phyloP scores from a whole-genome alignment of 441 rosid genomes.

The Gossypium davidsonii region DNA sequence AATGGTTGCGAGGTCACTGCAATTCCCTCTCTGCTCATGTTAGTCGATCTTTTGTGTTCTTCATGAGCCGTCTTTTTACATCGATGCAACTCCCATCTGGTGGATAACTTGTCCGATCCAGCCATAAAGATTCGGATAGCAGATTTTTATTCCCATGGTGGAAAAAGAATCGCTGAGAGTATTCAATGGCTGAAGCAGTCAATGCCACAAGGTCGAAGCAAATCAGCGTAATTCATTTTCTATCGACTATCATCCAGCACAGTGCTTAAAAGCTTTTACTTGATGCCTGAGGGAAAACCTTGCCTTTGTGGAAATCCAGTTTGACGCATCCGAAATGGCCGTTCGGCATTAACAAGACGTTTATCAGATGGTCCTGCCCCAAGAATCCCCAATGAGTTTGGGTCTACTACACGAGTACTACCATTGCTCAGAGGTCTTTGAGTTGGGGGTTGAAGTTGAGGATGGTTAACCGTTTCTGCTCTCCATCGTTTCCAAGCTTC shows the following conservation, averaged over 20 bases:
- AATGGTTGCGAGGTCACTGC: constrained; percentile 27
- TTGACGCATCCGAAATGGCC: constrained; percentile 54
- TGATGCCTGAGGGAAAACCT: constrained; percentile 44
- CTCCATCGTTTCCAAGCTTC: constrained; percentile 88
- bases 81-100: constrained; percentile 24
- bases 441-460: constrained; percentile 41
- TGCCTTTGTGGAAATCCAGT: constrained; percentile 61
- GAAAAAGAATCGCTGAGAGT: constrained; percentile 38
- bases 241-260: constrained; percentile 20
- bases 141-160: constrained; percentile 25
- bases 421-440: constrained; percentile 39
- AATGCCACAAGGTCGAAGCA: constrained; percentile 25
- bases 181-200: constrained; percentile 25
- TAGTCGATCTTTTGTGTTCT: constrained; percentile 30
- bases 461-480: constrained; percentile 42
- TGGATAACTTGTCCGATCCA: constrained; percentile 24
- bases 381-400: constrained; percentile 83
- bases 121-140: constrained; percentile 19
- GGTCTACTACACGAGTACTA: constrained; percentile 39
- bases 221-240: constrained; percentile 10
- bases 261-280: constrained; percentile 14
- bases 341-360: constrained; percentile 35
- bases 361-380: constrained; percentile 84
- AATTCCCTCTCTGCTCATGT: constrained; percentile 21
- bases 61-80: constrained; percentile 24